phyloP scores from a whole-genome alignment of 2,329 filamentous ascomycete genomes.

The Cryphonectria japonica region DNA sequence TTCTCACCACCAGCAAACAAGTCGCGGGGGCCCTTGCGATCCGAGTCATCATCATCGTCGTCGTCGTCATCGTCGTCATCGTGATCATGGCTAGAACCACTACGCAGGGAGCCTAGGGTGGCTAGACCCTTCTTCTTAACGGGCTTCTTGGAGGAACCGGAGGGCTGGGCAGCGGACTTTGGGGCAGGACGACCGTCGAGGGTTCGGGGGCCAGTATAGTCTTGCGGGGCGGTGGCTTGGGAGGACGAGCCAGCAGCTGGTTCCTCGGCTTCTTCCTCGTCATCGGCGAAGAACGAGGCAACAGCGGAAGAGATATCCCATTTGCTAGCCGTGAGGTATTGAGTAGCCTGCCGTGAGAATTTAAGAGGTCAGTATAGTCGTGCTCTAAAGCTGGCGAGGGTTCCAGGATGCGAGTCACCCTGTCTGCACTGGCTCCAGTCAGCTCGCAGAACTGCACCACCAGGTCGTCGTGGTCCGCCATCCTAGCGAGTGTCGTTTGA shows the following conservation, averaged over 20 bases:
- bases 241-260: conserved; percentile 46
- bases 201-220: conserved; percentile 65
- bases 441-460: conserved; percentile 59
- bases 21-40: conserved; percentile 65
- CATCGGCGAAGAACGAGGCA: conserved; percentile 63
- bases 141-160: conserved; percentile 45
- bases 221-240: conserved; percentile 37
- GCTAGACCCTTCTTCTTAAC: conserved; percentile 64
- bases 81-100: conserved; percentile 56
- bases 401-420: conserved; percentile 42
- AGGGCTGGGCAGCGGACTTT: conserved; percentile 41
- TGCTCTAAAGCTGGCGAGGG: neutral
- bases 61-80: conserved; percentile 64
- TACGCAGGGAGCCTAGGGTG: conserved; percentile 60
- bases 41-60: conserved; percentile 58
- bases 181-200: conserved; percentile 65
- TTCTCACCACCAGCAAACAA: conserved; percentile 86
- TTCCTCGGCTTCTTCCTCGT: conserved; percentile 54
- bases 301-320: conserved; percentile 70
- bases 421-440: conserved; percentile 53
- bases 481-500: conserved; percentile 34
- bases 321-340: conserved; percentile 66
- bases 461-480: conserved; percentile 48
- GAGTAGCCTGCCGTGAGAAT: conserved; percentile 58
- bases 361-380: neutral